Percentiles rank a stretch among this genome's conserved stretches.
Conservation (phyloP, 768 basidiomycete genomes). For the Cubamyces lactineus region DNA sequence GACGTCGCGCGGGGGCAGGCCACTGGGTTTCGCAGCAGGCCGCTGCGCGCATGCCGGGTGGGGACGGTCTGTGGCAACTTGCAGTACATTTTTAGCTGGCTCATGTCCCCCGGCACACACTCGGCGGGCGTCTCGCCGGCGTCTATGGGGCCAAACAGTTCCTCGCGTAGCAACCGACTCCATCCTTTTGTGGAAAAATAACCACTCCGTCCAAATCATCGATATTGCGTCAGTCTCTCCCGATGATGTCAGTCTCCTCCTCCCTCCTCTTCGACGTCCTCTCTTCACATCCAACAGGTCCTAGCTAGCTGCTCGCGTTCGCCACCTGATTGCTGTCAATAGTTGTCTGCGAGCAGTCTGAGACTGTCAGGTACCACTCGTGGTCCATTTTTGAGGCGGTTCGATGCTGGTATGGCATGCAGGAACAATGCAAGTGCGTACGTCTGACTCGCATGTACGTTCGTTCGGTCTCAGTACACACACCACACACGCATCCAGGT, state of each 20-base stretch:
- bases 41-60: no score
- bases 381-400: neutral
- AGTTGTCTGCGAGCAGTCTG: neutral
- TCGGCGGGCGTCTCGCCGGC: neutral
- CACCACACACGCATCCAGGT: neutral
- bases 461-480: neutral
- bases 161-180: slow-evolving; percentile 10
- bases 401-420: neutral
- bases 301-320: no score
- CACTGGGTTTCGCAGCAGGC: no score
- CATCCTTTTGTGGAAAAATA: slow-evolving; percentile 1
- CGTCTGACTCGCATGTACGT: neutral
- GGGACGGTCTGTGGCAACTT: no score
- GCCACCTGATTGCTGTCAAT: no score
- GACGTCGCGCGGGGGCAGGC: neutral
- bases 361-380: neutral
- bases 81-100: neutral
- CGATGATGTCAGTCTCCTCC: slow-evolving; percentile 14
- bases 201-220: neutral
- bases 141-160: neutral
- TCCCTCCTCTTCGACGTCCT: neutral
- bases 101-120: no score
- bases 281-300: neutral
- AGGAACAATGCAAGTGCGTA: no score
- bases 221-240: slow-evolving; percentile 14